Percentiles rank a stretch among this genome's conserved stretches.
phyloP scores from a whole-genome alignment of 306 rosid genomes.

The Inga leiocalycina region DNA sequence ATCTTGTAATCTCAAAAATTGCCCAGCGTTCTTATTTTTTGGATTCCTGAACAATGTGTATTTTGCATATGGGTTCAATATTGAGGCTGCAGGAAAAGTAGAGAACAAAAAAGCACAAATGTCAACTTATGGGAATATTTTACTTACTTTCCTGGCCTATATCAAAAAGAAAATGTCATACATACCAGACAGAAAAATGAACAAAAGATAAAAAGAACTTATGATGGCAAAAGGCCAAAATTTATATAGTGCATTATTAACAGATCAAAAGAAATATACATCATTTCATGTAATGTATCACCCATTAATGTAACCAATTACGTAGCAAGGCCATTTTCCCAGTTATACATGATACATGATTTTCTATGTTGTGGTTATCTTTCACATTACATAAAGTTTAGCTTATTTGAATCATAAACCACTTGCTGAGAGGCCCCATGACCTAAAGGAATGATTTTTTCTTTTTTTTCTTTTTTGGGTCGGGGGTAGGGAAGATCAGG shows the following conservation, averaged over 20 bases:
- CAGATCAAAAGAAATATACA: neutral
- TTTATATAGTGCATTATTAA: neutral
- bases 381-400: conserved; percentile 4
- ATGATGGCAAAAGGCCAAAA: conserved; percentile 1
- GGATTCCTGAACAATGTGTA: conserved; percentile 52
- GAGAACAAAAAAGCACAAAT: conserved; percentile 23
- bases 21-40: conserved; percentile 36
- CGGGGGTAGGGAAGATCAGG: neutral
- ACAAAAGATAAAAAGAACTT: conserved; percentile 6
- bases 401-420: neutral
- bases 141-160: neutral
- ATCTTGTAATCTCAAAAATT: conserved; percentile 50
- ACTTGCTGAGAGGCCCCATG: neutral
- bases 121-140: conserved; percentile 21
- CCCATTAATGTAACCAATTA: neutral
- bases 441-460: neutral
- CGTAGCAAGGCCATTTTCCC: neutral
- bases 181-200: neutral
- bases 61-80: conserved; percentile 42
- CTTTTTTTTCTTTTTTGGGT: neutral
- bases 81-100: conserved; percentile 56
- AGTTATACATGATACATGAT: neutral
- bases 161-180: neutral
- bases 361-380: neutral
- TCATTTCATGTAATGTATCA: neutral